Evolutionary conservation across 2,329 filamentous ascomycete genomes (phyloP), one percentile per base, ranked within the genome.

Genomic region (Tympanopsis confertula): DNA sequence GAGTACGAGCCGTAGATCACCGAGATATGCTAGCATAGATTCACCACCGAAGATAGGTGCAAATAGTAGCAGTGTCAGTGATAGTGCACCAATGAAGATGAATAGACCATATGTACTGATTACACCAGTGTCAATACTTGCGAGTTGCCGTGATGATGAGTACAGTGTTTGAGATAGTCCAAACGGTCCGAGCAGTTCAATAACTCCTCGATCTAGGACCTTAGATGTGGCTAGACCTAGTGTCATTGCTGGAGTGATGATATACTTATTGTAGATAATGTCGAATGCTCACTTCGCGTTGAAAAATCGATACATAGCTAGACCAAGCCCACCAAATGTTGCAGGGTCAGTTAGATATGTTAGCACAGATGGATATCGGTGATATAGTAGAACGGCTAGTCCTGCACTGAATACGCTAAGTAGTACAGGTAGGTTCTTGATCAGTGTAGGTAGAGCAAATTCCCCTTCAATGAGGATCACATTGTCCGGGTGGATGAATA

Each of bases 241-340:
- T 44, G 48, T 49, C 49, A 56, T 50, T 36, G 55, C 43, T 44
- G 50, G 41, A 46, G 51, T 49, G 44, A 48, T 53, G 45, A 56
- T 49, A 51, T 53, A 56, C 46, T 52, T 55, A 45, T 56, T 56
- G 47, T 57, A 56, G 45, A 53, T 55, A 26, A 53, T 42, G 49
- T 55, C 53, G 39, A 56, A 46, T 45, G 50, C 48, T 41, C 51
- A 51, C 38, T 49, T 41, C 48, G 52, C 47, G 43, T 54, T 54
- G 47, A 52, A 53, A 38, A 53, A 52, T 36, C 44, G 40, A 50
- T 50, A 52, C 39, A 51, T 41, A 48, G 47, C 52, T 45, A 50
- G 47, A 46, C 50, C 49, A 42, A 55, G 41, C 44, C 36, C 47
- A 46, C 45, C 42, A 36, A 45, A 42, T 39, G n/a, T n/a, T n/a